Evolutionary conservation across 148 eudicot species (phyloP), one percentile per base, ranked within the genome.

Genomic region (Chenopodium berlandieri): DNA sequence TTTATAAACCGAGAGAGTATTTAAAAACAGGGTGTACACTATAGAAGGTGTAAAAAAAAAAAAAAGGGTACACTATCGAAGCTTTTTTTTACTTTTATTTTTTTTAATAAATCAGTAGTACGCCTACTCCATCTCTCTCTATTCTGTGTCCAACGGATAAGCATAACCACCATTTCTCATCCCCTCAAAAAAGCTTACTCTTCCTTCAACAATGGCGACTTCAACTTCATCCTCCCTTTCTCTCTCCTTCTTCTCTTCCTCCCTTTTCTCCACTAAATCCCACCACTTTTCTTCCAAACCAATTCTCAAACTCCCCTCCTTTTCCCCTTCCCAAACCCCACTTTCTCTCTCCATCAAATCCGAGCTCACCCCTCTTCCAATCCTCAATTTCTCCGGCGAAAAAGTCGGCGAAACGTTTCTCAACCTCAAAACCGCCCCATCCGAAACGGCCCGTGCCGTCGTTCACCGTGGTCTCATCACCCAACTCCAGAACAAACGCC

Each of bases 361-460:
- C 72, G 83, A 91, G 68, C 88, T 90, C 62, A 81, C 98, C 74
- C 83, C 98, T 6, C 90, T 97, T 76, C 98, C 98, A 2, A 47
- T 97, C 83, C 90, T 97, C 87, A 89, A 92, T 70, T 88, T 92
- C 82, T 88, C 90, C 48, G 99, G 99, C 37, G 82, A 91, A 67
- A 80, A 88, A 44, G 77, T 87, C 74, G 99, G 99, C 63, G 90
- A 92, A 69, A 82, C 98, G 63, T 71, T 82, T 27, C 92, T 97
- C 66, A 86, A 84, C 86, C 88, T 97, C 80, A 90, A 89, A 7
- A 84, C 97, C 78, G 98, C 99, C 71, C 89, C 92, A 0, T 82
- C 92, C 10, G 91, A 91, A 1, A 97, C 99, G 76, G 94, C 99
- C 0, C 93, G 99, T 50, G 98, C 99, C 71, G 99, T 97, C 78